Conservation (phyloP, 2,329 filamentous ascomycete genomes). For the Cyphellophora attinorum region DNA sequence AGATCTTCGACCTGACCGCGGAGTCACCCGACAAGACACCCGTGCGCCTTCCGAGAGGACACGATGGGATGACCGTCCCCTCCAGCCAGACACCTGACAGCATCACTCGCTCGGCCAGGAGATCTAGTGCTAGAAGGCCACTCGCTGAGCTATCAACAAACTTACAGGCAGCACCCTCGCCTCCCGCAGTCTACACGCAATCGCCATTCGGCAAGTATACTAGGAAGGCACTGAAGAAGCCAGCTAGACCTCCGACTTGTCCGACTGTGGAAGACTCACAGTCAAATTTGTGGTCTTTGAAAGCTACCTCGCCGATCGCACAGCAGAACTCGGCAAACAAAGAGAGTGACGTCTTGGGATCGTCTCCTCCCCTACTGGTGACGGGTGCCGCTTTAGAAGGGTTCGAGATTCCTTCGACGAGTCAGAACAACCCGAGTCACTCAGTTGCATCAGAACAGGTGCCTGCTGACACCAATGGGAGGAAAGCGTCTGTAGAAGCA, state of each 20-base stretch:
- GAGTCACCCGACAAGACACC: constrained; percentile 1
- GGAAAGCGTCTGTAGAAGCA: too few species aligned
- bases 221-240: constrained; percentile 12
- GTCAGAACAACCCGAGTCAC: too few species aligned
- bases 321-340: too few species aligned
- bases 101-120: constrained; percentile 1
- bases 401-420: too few species aligned
- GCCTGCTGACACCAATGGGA: too few species aligned
- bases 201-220: too few species aligned
- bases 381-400: too few species aligned
- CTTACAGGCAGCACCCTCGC: constrained; percentile 7
- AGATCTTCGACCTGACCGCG: neutral
- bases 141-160: too few species aligned
- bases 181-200: too few species aligned
- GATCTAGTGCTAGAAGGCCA: neutral
- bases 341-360: too few species aligned
- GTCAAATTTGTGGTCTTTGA: constrained; percentile 13
- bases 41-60: constrained; percentile 7
- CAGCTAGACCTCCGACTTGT: constrained; percentile 1
- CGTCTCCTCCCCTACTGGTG: too few species aligned
- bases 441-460: too few species aligned
- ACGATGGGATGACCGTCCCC: constrained; percentile 10
- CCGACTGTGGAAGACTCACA: constrained; percentile 12
- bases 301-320: constrained; percentile 12
- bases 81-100: constrained; percentile 18